These are phyloP conservation scores for Nakazawaea populi DNA, from an alignment of 805 yeast genomes.

Conservation along the genomic window DNA sequence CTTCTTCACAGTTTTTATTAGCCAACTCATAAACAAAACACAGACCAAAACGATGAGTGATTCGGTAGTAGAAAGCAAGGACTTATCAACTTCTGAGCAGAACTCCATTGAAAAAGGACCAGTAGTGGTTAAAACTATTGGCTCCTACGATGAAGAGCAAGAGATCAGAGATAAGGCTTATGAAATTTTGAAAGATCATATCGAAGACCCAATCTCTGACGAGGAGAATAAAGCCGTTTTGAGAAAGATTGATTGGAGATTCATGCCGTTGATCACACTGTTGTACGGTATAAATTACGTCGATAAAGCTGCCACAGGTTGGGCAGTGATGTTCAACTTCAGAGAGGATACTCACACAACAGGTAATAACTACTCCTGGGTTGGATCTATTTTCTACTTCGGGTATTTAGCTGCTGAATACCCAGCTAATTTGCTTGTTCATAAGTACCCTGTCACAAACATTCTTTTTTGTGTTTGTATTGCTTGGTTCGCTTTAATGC, in stretches of 20 bases:
- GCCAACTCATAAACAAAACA: too few species aligned
- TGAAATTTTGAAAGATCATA: slow-evolving; percentile 15
- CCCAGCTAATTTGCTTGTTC: slow-evolving; percentile 35
- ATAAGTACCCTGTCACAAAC: slow-evolving; percentile 26
- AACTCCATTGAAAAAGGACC: slow-evolving; percentile 1
- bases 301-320: slow-evolving; percentile 37
- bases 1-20: too few species aligned
- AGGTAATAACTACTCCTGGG: slow-evolving; percentile 47
- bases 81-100: neutral
- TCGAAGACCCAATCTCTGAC: slow-evolving; percentile 16
- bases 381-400: slow-evolving; percentile 55
- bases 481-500: slow-evolving; percentile 29
- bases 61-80: neutral
- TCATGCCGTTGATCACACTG: slow-evolving; percentile 25
- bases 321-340: slow-evolving; percentile 42
- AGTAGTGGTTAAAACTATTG: neutral
- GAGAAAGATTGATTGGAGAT: slow-evolving; percentile 27
- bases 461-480: slow-evolving; percentile 21
- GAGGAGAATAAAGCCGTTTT: slow-evolving; percentile 25
- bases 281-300: slow-evolving; percentile 24
- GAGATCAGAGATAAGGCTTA: slow-evolving; percentile 17
- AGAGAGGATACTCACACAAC: slow-evolving; percentile 30
- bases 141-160: slow-evolving; percentile 8
- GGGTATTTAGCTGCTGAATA: slow-evolving; percentile 58
- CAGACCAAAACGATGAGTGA: neutral